Conservation (phyloP, 805 yeast species). For the Brettanomyces anomalus region DNA sequence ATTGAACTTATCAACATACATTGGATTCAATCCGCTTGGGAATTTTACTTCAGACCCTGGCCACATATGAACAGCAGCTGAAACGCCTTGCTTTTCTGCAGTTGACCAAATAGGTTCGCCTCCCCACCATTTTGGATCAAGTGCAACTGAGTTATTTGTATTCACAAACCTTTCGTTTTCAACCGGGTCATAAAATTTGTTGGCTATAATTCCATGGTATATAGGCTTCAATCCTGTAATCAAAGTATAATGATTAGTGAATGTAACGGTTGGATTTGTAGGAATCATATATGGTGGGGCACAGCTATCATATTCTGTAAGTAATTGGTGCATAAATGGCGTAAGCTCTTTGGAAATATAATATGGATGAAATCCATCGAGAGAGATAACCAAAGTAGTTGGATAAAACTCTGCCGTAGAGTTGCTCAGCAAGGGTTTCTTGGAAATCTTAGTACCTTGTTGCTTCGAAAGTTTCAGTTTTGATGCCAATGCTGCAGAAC, state of each 20-base stretch:
- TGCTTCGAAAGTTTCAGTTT: slow-evolving; percentile 4
- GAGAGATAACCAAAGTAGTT: slow-evolving; percentile 71
- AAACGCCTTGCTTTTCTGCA: slow-evolving; percentile 51
- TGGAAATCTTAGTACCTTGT: not conserved
- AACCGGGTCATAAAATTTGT: slow-evolving; percentile 62
- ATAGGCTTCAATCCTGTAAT: slow-evolving; percentile 81
- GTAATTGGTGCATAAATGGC: slow-evolving; percentile 58
- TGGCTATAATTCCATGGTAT: slow-evolving; percentile 82
- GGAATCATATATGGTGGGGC: slow-evolving; percentile 84
- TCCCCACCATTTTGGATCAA: slow-evolving; percentile 68
- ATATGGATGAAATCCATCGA: slow-evolving; percentile 91
- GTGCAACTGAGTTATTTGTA: slow-evolving; percentile 43
- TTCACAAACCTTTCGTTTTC: slow-evolving; percentile 51
- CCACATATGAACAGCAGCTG: slow-evolving; percentile 89
- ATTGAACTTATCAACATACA: slow-evolving; percentile 55
- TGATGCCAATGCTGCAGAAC: slow-evolving; percentile 3
- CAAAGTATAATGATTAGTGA: slow-evolving; percentile 88
- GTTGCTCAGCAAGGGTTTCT: slow-evolving; percentile 32
- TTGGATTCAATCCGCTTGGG: slow-evolving; percentile 34
- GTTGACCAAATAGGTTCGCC: slow-evolving; percentile 89
- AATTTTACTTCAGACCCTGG: slow-evolving; percentile 81
- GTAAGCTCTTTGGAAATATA: slow-evolving; percentile 58
- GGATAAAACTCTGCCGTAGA: slow-evolving; percentile 65
- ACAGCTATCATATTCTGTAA: slow-evolving; percentile 38
- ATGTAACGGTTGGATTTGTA: slow-evolving; percentile 80